Base-by-base conservation (phyloP, 1,284 basidiomycete species). In the Cutaneotrichosporon sp. region DNA sequence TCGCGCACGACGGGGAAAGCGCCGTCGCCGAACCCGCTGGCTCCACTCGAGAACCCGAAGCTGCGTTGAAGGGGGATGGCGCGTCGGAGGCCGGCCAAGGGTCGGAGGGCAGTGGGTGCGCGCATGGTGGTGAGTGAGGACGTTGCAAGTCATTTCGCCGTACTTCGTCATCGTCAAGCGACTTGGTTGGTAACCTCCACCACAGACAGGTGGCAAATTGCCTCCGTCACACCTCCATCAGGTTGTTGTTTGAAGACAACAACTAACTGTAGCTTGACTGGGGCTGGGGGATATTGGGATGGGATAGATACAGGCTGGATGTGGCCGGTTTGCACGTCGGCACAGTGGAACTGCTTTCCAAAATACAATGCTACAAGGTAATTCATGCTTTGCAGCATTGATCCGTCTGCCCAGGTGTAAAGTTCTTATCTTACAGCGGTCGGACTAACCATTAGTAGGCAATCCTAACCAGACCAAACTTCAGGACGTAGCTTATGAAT, bases 1-100 rank as follows among this genome's bases (percentile, higher is more conserved):
- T 71, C 75, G 30, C 72, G 59, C 1, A 76, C 65, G 6, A 74
- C 76, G 5, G 76, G 76, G 32, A 22, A 47, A 13, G 40, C 31
- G 31, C 56, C 61, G 30, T 57, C 58, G 18, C 62, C 62, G 30
- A 51, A 53, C 21, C 58, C 50, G 31, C 40, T 30, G 30, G 51
- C 50, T 42, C 26, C 49, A 16, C 32, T 16, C 0, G 60, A 50
- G 52, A 65, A 62, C 32, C 64, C 64, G 46, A 65, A 65, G 6
- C 13, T 1, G 18, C 59, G 59, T 18, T 6, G 40, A 14, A 46
- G 30, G 13, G 30, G 9, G 30, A 22, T 6, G 7, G 26, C 8
- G 30, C 30, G 38, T 14, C 8, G 6, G 34, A 51, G 32, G 58
- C 21, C 7, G 14, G 22, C 47, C 7, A 59, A 32, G 5, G 34